Percentiles rank a stretch among this genome's conserved stretches.
Evolutionary conservation across 1,139 yeast species (phyloP).

Genomic region (Hansenula sp.): DNA sequence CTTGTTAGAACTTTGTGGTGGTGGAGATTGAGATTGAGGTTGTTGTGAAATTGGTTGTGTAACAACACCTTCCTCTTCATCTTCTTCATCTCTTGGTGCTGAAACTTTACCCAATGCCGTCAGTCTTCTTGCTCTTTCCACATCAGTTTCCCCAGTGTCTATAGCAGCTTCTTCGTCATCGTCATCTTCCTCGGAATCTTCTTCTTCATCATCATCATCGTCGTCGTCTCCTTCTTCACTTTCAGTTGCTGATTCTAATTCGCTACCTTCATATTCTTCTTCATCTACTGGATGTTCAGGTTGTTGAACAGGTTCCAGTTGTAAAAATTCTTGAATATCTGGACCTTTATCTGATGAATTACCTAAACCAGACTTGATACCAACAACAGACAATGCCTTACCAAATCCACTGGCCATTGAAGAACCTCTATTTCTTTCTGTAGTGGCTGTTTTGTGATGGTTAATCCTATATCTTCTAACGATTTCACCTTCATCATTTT

Average conservation of each 20-base stretch:
- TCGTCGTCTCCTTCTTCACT: not conserved
- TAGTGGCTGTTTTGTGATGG: slow-evolving; percentile 35
- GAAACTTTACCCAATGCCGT: slow-evolving; percentile 70
- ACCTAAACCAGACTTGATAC: slow-evolving; percentile 29
- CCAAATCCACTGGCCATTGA: slow-evolving; percentile 28
- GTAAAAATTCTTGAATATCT: slow-evolving; percentile 1
- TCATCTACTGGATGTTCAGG: slow-evolving; percentile 14
- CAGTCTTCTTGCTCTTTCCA: slow-evolving; percentile 70
- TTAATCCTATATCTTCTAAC: slow-evolving; percentile 76
- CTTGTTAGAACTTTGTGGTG: not conserved
- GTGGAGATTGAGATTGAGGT: not conserved
- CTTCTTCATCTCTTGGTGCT: slow-evolving; percentile 46
- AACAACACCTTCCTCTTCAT: slow-evolving; percentile 43
- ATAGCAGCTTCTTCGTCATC: slow-evolving; percentile 9
- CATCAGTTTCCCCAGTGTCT: slow-evolving; percentile 53
- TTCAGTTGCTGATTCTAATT: slow-evolving; percentile 7
- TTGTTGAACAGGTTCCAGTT: slow-evolving; percentile 5
- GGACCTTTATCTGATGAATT: not conserved
- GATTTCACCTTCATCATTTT: slow-evolving; percentile 89
- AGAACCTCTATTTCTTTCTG: slow-evolving; percentile 15
- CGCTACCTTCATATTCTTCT: slow-evolving; percentile 21
- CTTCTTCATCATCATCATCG: slow-evolving; percentile 9
- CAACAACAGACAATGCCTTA: slow-evolving; percentile 49
- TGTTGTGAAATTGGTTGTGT: not conserved
- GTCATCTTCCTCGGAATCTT: slow-evolving; percentile 8